These are phyloP conservation scores for Rosellinia necatrix DNA, from an alignment of 2,329 filamentous ascomycete species.

Conservation along the genomic window DNA sequence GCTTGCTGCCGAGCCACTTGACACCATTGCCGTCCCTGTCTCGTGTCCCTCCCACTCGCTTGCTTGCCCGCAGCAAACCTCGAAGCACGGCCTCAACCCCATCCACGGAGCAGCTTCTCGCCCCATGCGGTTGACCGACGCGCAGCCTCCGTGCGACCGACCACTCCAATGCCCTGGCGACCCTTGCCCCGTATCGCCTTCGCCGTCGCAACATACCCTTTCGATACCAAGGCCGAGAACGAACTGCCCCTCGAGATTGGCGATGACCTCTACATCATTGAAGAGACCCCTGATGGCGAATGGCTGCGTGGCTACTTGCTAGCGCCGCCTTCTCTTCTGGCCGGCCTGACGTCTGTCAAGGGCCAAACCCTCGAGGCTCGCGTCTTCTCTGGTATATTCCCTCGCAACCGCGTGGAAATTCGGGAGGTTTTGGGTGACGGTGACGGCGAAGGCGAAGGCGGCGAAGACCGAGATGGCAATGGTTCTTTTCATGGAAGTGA, in stretches of 20 bases:
- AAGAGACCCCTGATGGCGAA: constrained; percentile 87
- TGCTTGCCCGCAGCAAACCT: constrained; percentile 25
- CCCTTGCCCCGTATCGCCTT: constrained; percentile 96
- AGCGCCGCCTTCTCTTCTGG: constrained; percentile 88
- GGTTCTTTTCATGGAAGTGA: constrained; percentile 38
- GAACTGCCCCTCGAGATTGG: constrained; percentile 96
- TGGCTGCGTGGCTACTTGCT: constrained; percentile 97
- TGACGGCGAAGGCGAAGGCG: constrained; percentile 63
- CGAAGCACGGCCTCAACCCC: constrained; percentile 15
- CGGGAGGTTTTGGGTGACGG: constrained; percentile 85
- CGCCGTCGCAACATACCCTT: constrained; percentile 94
- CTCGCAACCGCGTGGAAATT: constrained; percentile 90
- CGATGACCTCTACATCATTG: constrained; percentile 98
- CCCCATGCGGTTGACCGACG: constrained; percentile 42
- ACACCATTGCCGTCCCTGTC: not conserved
- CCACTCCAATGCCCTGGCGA: constrained; percentile 84
- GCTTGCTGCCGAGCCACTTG: constrained; percentile 10
- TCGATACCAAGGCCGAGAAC: constrained; percentile 81
- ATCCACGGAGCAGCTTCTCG: constrained; percentile 22
- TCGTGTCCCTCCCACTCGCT: constrained; percentile 9
- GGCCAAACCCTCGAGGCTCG: constrained; percentile 93
- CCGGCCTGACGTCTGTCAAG: constrained; percentile 86
- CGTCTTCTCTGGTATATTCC: constrained; percentile 98
- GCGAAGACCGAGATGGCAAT: constrained; percentile 62
- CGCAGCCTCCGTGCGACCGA: constrained; percentile 39